Base-by-base conservation (phyloP, 371 early-diverging fungal genomes). In the Apophysomyces trapeziformis region DNA sequence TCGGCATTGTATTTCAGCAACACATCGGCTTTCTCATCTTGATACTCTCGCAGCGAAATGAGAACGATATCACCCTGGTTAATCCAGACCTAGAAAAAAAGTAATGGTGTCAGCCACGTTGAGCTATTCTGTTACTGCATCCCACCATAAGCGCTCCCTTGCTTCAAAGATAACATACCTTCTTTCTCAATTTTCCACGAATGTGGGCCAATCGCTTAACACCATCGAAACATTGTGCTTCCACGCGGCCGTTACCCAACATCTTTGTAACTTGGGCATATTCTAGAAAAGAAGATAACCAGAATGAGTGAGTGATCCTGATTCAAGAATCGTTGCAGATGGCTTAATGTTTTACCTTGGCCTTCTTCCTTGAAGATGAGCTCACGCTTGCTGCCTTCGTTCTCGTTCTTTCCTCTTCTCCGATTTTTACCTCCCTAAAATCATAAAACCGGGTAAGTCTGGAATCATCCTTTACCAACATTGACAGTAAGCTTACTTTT, bases 131-230 rank as follows among this genome's bases (percentile, higher is more conserved):
- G 26, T 39, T 26, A 26, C 26, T 2, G 32, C 32, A 26, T 26
- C 32, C 32, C 32, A 26, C 1, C 32, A 26, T 26, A 26, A 26
- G 32, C 3, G 3, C 32, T 26, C 32, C 32, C 32, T 26, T 3
- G 32, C 1, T 26, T 0, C 32, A 26, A 26, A 26, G 18, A n/a
- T 18, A 9, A 21, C 58, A 12, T 68, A 95, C 95, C 88, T 96
- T 95, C 86, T 98, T 99, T 74, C 97, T 89, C 90, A 99, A 91
- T 74, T 93, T 95, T 64, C 99, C 99, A 68, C 99, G 93, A 80
- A 99, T 95, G 69, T 95, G 96, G 64, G 95, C 99, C 75, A 95
- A 79, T 58, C 99, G 90, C 79, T 90, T 95, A 41, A 87, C 86
- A 60, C 96, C 96, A 81, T 99, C 99, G 69, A 93, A 91, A 80